phyloP scores from a whole-genome alignment of 2,329 filamentous ascomycete species.

The Fusarium sp. region DNA sequence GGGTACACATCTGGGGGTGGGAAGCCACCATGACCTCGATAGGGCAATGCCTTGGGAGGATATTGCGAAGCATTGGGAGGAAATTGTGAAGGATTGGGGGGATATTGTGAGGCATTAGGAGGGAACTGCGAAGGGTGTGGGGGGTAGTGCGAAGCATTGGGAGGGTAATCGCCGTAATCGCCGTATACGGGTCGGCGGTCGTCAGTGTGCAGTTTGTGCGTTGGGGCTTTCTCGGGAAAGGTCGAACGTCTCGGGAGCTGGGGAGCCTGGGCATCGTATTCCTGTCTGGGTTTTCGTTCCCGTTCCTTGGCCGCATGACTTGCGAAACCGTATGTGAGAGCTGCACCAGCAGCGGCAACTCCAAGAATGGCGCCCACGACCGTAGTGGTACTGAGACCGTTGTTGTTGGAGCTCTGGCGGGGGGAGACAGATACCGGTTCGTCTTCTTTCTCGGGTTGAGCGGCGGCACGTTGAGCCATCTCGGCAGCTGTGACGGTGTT shows the following conservation, averaged over 20 bases:
- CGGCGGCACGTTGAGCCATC: slow-evolving; percentile 41
- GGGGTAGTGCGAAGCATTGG: slow-evolving; percentile 31
- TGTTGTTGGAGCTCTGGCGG: slow-evolving; percentile 52
- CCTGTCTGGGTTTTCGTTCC: slow-evolving; percentile 55
- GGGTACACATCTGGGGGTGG: slow-evolving; percentile 37
- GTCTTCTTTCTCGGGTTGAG: slow-evolving; percentile 30
- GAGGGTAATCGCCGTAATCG: slow-evolving; percentile 37
- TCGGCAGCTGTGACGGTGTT: slow-evolving; percentile 40
- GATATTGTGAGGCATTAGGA: slow-evolving; percentile 30
- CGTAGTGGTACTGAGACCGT: slow-evolving; percentile 66
- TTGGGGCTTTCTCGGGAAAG: slow-evolving; percentile 57
- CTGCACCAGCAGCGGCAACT: slow-evolving; percentile 77
- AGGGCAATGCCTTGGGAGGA: slow-evolving; percentile 39
- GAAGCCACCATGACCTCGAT: slow-evolving; percentile 35
- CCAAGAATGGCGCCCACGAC: slow-evolving; percentile 82
- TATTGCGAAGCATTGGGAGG: slow-evolving; percentile 30
- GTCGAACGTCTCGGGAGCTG: slow-evolving; percentile 57
- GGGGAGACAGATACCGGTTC: slow-evolving; percentile 43
- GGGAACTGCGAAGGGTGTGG: neutral
- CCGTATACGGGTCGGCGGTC: slow-evolving; percentile 36
- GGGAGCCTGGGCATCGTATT: slow-evolving; percentile 55
- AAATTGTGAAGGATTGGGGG: slow-evolving; percentile 17
- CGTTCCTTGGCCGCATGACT: slow-evolving; percentile 59
- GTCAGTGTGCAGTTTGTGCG: slow-evolving; percentile 34
- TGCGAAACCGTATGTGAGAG: slow-evolving; percentile 76